Percentiles rank a stretch among this genome's conserved stretches.
These are phyloP conservation scores for Calonectria hongkongensis DNA, from an alignment of 2,329 filamentous ascomycete species.

Conservation along the genomic window DNA sequence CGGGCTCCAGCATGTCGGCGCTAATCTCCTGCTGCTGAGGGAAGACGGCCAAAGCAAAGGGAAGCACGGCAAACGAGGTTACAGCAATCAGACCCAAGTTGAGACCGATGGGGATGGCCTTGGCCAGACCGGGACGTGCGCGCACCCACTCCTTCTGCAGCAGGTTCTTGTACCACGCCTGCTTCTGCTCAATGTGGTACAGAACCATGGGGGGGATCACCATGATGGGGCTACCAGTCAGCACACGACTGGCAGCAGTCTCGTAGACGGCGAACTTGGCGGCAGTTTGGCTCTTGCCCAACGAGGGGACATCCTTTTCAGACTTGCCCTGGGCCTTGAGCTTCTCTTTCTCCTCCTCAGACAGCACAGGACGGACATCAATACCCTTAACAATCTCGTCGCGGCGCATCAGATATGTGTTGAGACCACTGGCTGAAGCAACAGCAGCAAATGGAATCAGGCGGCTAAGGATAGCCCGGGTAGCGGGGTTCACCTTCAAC, in stretches of 20 bases:
- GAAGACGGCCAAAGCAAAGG: constrained; percentile 92
- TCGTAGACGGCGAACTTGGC: constrained; percentile 93
- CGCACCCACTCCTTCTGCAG: constrained; percentile 85
- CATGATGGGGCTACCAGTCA: constrained; percentile 98
- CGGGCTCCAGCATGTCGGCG: constrained; percentile 85
- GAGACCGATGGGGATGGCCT: constrained; percentile 78
- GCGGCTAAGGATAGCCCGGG: constrained; percentile 85
- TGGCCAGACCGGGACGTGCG: constrained; percentile 79
- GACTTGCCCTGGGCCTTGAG: constrained; percentile 74
- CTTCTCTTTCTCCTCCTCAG: constrained; percentile 79
- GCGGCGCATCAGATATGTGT: constrained; percentile 97
- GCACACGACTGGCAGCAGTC: constrained; percentile 91
- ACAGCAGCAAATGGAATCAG: constrained; percentile 97
- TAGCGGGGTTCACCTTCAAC: constrained; percentile 85
- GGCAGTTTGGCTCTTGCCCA: constrained; percentile 92
- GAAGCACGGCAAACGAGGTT: constrained; percentile 91
- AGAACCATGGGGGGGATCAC: constrained; percentile 92
- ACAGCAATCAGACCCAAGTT: constrained; percentile 91
- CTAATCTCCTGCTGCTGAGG: constrained; percentile 91
- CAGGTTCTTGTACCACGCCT: constrained; percentile 62
- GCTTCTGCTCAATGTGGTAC: constrained; percentile 82
- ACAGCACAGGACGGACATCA: constrained; percentile 90
- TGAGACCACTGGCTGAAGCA: constrained; percentile 91
- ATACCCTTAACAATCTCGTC: constrained; percentile 97
- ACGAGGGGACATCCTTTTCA: constrained; percentile 79